Evolutionary conservation across 495 filamentous ascomycete genomes (phyloP).

Genomic region (Pseudevernia furfuracea): DNA sequence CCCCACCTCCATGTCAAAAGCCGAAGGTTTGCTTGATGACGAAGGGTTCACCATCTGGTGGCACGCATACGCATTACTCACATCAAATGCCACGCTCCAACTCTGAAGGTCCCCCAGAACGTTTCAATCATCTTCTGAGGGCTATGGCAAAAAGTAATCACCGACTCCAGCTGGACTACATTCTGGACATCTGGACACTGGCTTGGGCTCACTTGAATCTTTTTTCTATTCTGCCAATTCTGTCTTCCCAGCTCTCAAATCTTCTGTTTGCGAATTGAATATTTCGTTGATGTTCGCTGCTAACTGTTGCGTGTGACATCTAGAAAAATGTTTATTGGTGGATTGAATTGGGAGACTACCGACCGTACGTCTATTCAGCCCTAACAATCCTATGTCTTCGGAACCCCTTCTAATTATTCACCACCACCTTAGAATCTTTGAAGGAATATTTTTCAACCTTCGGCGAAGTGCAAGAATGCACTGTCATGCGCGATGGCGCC

Average conservation of each 20-base stretch:
- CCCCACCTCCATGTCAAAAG: conserved; percentile 14
- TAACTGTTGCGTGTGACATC: conserved; percentile 19
- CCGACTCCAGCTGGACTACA: neutral
- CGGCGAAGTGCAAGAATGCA: conserved; percentile 94
- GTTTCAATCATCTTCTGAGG: neutral
- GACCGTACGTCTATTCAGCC: conserved; percentile 62
- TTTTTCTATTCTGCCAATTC: neutral
- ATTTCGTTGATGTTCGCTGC: neutral
- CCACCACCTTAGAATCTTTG: conserved; percentile 66
- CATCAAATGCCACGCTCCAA: neutral
- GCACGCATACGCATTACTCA: neutral
- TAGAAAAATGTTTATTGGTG: conserved; percentile 99
- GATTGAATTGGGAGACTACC: conserved; percentile 97
- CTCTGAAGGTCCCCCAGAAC: neutral
- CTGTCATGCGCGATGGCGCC: conserved; percentile 93
- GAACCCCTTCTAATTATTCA: conserved; percentile 17
- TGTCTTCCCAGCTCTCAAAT: neutral
- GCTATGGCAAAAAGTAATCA: neutral
- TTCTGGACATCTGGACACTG: neutral
- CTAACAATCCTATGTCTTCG: neutral
- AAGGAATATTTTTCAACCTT: conserved; percentile 98
- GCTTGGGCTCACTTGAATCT: neutral
- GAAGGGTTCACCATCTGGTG: neutral
- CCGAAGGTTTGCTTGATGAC: conserved; percentile 9
- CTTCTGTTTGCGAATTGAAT: neutral